phyloP scores from a whole-genome alignment of 176 grass and related monocot species.

The Oryza nivara region DNA sequence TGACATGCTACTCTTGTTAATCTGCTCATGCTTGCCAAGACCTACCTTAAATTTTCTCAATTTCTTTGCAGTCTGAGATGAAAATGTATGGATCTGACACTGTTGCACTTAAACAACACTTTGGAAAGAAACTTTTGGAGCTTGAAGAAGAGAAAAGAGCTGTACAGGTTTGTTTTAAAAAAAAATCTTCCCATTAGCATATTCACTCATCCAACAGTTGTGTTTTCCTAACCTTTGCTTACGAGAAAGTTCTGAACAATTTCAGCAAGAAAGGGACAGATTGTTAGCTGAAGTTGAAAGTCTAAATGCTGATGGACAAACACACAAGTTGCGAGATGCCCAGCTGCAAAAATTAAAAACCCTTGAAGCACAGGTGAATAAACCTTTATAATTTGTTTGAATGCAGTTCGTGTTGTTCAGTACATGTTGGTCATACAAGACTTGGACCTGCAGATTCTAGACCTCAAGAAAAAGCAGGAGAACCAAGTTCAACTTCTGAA shows the following conservation, averaged over 20 bases:
- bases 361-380: constrained; percentile 88
- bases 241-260: constrained; percentile 43
- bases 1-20: neutral
- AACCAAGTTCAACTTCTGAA: constrained; percentile 95
- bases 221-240: constrained; percentile 19
- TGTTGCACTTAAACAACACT: constrained; percentile 92
- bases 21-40: constrained; percentile 18
- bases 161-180: constrained; percentile 72
- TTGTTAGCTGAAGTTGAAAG: constrained; percentile 96
- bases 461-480: constrained; percentile 98
- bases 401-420: constrained; percentile 1
- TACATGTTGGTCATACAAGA: constrained; percentile 32
- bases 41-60: constrained; percentile 22
- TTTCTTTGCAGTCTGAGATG: constrained; percentile 84
- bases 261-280: constrained; percentile 96
- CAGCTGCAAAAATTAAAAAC: constrained; percentile 92
- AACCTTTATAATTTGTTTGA: constrained; percentile 22
- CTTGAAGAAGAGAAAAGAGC: constrained; percentile 94
- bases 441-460: constrained; percentile 66
- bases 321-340: constrained; percentile 86
- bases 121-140: constrained; percentile 92
- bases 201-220: neutral
- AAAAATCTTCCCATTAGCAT: constrained; percentile 30
- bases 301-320: constrained; percentile 83
- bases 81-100: constrained; percentile 95